Base-by-base conservation (phyloP, 768 basidiomycete genomes). In the Mycena epipterygia region DNA sequence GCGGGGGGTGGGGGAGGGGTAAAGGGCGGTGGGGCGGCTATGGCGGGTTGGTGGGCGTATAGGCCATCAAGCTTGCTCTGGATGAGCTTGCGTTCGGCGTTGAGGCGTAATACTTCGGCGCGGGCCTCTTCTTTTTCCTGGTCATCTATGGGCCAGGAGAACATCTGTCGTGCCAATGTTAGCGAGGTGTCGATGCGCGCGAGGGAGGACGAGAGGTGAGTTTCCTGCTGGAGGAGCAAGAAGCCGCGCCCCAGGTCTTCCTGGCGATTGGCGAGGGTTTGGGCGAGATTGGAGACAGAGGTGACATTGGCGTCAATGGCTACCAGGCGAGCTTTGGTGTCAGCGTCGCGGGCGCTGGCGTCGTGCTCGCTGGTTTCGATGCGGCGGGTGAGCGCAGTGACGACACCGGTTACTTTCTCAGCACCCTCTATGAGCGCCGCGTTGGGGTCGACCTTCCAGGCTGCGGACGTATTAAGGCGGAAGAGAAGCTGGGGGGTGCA, bases 291-390 rank as follows among this genome's bases (percentile, higher is more conserved):
- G 23, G 39, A 12, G 51, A 53, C 48, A 5, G 37, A 5, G 16
- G 12, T 29, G 25, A 64, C 11, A 6, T 16, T 44, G 51, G 25
- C 16, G 29, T 39, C 62, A 23, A 53, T 42, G 0, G 2, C 17
- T 6, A 9, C 19, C 19, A 53, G 12, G 41, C 39, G 62, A 5
- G 25, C 13, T 37, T 64, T 53, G 14, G 29, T 53, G 5, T 39
- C 62, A 13, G 37, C 62, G 42, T 60, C 41, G 42, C 58, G 58
- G 8, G 41, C 58, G 11, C 42, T 41, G n/a, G 41, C 42, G 21
- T 60, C 41, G 21, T 42, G 58, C 12, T 60, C 58, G 58, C 3
- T 32, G 5, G 25, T 23, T n/a, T 60, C 58, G 19, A 60, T n/a
- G 27, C 58, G 41, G 19, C 23, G 25, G 42, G 39, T 44, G 29